Evolutionary conservation across 2,329 filamentous ascomycete genomes (phyloP), one percentile per base, ranked within the genome.

Genomic region (Ampelomyces quisqualis): DNA sequence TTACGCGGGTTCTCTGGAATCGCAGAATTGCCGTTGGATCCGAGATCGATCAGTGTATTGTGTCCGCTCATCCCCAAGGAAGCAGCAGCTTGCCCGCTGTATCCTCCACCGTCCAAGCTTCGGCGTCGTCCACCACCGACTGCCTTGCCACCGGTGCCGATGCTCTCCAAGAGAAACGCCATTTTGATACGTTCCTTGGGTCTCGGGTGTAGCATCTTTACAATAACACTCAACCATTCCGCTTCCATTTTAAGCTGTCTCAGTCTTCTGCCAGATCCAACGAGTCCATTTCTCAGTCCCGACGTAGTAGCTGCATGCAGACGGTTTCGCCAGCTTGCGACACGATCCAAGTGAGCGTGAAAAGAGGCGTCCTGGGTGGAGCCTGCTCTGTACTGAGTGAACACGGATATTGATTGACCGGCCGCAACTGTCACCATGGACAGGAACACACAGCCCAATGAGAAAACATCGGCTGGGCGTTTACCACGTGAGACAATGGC

Each of bases 391-490:
- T 69, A 69, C 23, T 60, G 56, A 1, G 59, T 55, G 34, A 70
- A 67, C 8, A 60, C 55, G 2, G 60, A 51, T 4, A 67, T 47
- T 1, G 65, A 62, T 26, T 65, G 62, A 34, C 65, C 64, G 34
- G 68, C 65, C 2, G 58, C 64, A 5, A 64, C 60, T 1, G 67
- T 69, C 42, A 70, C 56, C 60, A 71, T 70, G 10, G 58, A 55
- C 1, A 70, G 48, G 43, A 70, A 69, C 3, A 70, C 59, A 32
- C 66, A 69, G n/a, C 68, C 68, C 1, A 71, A 40, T 0, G 65
- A 65, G 44, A 70, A 71, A 3, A 69, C 62, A 32, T 71, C 68
- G 2, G 66, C 64, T 35, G 64, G 61, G 8, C 64, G 57, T 38
- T 68, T 68, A 1, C 59, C 66, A 9, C 64, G 64, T 2, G 65